phyloP scores from a whole-genome alignment of 306 rosid species.

The Cicer chorassanicum region DNA sequence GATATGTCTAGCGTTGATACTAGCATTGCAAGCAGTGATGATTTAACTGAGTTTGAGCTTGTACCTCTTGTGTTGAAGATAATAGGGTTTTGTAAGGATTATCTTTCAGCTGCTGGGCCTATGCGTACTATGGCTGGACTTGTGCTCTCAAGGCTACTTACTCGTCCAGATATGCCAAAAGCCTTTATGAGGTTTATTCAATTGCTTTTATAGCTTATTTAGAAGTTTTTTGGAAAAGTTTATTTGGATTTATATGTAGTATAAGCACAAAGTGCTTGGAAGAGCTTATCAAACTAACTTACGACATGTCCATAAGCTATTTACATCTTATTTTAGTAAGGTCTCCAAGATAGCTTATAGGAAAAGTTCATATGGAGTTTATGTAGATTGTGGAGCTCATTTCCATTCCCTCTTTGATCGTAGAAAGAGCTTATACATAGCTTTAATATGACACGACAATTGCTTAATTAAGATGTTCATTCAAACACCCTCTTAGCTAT shows the following conservation, averaged over 20 bases:
- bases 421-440: neutral
- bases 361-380: neutral
- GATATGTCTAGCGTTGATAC: constrained; percentile 88
- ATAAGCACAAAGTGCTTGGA: neutral
- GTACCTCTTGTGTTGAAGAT: constrained; percentile 86
- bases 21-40: constrained; percentile 63
- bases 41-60: constrained; percentile 60
- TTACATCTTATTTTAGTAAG: constrained; percentile 1
- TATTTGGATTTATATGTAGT: neutral
- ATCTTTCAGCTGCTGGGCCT: constrained; percentile 84
- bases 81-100: constrained; percentile 80
- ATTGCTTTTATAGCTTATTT: constrained; percentile 7
- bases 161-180: constrained; percentile 97
- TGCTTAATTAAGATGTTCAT: neutral
- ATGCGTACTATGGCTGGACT: constrained; percentile 91
- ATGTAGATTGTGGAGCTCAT: neutral
- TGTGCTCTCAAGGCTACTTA: constrained; percentile 81
- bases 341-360: neutral
- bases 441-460: neutral
- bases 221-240: neutral
- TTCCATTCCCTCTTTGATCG: neutral
- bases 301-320: neutral
- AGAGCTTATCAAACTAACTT: neutral
- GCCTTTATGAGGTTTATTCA: constrained; percentile 66
- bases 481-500: neutral